Conservation (phyloP, 495 filamentous ascomycete species). For the Echria macrotheca region DNA sequence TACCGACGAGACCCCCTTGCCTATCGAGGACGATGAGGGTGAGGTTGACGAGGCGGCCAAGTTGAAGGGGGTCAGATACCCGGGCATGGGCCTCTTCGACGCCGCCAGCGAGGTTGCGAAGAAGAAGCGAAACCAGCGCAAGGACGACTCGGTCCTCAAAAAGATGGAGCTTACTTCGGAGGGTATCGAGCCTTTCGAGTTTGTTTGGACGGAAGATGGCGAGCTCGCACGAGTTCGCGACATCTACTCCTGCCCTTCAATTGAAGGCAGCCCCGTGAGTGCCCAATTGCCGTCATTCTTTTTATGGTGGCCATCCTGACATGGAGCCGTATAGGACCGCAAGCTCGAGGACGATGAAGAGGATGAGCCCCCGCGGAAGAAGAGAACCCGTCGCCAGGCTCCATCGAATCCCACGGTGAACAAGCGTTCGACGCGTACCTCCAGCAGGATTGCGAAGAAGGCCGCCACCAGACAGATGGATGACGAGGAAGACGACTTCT, state of each 20-base stretch:
- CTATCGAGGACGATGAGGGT: too few species aligned
- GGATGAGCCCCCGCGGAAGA: constrained; percentile 12
- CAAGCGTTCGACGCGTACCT: constrained; percentile 12
- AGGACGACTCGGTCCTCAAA: constrained; percentile 63
- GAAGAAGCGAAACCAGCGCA: constrained; percentile 81
- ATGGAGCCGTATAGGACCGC: constrained; percentile 16
- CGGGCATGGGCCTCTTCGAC: constrained; percentile 86
- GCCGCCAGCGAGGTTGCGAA: constrained; percentile 72
- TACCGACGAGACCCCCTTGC: too few species aligned
- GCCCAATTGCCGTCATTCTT: too few species aligned
- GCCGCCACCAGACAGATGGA: constrained; percentile 5
- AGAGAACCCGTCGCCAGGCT: constrained; percentile 19
- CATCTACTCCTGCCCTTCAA: constrained; percentile 45
- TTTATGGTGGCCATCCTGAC: neutral
- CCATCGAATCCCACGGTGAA: constrained; percentile 1
- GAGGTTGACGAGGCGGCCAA: constrained; percentile 36
- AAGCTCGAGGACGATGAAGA: constrained; percentile 15
- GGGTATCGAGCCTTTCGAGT: constrained; percentile 64
- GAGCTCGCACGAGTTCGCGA: constrained; percentile 46
- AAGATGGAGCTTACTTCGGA: constrained; percentile 64
- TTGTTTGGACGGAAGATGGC: constrained; percentile 58
- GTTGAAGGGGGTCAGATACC: constrained; percentile 73
- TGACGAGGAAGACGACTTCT: neutral
- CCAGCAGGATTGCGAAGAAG: constrained; percentile 17
- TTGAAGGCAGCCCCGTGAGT: constrained; percentile 44